Base-by-base conservation (phyloP, 2,329 filamentous ascomycete species). In the Talaromyces sp. region DNA sequence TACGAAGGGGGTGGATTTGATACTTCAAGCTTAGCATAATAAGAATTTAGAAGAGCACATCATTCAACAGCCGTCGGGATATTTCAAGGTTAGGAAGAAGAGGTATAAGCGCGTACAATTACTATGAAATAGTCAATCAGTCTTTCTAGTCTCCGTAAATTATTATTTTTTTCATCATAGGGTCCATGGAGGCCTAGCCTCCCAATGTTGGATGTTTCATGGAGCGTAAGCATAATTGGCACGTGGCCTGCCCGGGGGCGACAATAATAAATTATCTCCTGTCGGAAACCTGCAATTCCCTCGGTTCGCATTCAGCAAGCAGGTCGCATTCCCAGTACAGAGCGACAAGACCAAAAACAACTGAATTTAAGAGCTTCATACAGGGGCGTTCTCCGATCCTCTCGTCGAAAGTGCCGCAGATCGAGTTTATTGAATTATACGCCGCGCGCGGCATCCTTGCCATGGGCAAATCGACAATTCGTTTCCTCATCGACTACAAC, bases 361-460 rank as follows among this genome's bases (percentile, higher is more conserved):
- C 21, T 12, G 19, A 21, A 46, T 19, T 19, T 46, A 24, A 46
- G 43, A 10, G 19, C 43, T 46, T 46, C 41, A 10, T 46, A 24
- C 21, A 46, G 43, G 48, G 12, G 26, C 48, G 14, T 10, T 29
- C 24, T 52, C 48, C 17, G 24, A 24, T 52, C 17, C 24, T 50
- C 24, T 50, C 6, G 19, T 21, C 11, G n/a, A 21, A 7, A n/a
- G 24, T 52, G 26, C 19, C 29, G 26, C 17, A 21, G 14, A 27
- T 52, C 14, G 21, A 17, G 11, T 29, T 27, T 24, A 19, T 52
- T 29, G 24, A 52, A 52, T 52, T 27, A 12, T 27, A 52, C 12
- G 48, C 48, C 48, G 48, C 48, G 48, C 27, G 51, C 56, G 59
- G 59, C 56, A 61, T 52, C 56, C 59, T 50, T 61, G 59, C 59